A percentile compares a stretch with the other conserved stretches of the same genome.
Evolutionary conservation across 345 rosid species (phyloP).

Genomic region (Boechera stricta): DNA sequence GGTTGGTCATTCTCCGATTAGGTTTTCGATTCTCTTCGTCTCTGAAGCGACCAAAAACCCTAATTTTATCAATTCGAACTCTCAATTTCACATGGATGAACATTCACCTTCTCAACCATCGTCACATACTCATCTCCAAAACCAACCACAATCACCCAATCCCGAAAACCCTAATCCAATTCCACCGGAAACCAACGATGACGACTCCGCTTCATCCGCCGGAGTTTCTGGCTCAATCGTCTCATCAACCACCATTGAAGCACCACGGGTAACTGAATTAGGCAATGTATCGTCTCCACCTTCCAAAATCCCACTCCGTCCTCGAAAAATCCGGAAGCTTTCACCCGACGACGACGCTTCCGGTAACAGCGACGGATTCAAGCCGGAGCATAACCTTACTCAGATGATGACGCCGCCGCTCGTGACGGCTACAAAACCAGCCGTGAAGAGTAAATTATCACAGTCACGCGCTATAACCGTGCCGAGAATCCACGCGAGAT

Average conservation of each 20-base stretch:
- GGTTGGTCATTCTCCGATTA: constrained; percentile 32
- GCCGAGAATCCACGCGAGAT: constrained; percentile 63
- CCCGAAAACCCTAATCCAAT: constrained; percentile 46
- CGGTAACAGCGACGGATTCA: constrained; percentile 28
- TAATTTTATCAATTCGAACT: constrained; percentile 9
- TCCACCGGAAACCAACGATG: constrained; percentile 38
- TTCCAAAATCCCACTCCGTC: constrained; percentile 91
- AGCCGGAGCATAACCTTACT: constrained; percentile 36
- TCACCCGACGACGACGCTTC: constrained; percentile 57
- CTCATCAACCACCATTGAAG: constrained; percentile 38
- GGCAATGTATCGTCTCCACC: constrained; percentile 59
- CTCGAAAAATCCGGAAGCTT: constrained; percentile 80
- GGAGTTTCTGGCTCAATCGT: constrained; percentile 37
- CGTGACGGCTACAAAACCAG: constrained; percentile 43
- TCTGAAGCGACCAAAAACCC: constrained; percentile 25
- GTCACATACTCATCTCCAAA: constrained; percentile 46
- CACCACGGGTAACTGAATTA: constrained; percentile 45
- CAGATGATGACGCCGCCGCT: constrained; percentile 37
- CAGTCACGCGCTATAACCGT: constrained; percentile 51
- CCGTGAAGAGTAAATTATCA: constrained; percentile 34
- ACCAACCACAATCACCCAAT: constrained; percentile 46
- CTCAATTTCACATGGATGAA: constrained; percentile 69
- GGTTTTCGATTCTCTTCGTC: constrained; percentile 25
- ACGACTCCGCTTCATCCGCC: constrained; percentile 38
- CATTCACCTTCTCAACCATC: constrained; percentile 57